Percentiles rank a stretch among this genome's conserved stretches.
Evolutionary conservation across 805 yeast genomes (phyloP).

Genomic region (Cyberlindnera maritima): DNA sequence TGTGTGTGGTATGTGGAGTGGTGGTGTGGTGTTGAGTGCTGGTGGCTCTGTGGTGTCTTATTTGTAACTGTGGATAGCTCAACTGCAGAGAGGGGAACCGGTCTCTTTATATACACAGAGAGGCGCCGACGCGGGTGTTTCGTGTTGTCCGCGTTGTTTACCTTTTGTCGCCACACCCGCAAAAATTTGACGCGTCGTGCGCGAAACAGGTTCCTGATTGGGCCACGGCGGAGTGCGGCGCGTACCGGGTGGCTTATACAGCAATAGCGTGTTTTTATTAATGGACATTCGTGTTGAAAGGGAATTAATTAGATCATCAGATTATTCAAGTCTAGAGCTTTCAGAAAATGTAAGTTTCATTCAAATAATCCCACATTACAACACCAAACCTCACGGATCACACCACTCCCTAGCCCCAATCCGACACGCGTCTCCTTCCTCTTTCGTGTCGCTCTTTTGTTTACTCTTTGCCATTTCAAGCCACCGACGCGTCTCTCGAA

Average conservation of each 20-base stretch:
- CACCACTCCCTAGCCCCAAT: not conserved
- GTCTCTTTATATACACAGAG: not conserved
- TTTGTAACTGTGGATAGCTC: too few relatives aligned
- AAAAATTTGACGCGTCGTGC: not conserved
- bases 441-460: not conserved
- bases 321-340: too few relatives aligned
- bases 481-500: not conserved
- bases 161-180: not conserved
- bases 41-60: not conserved
- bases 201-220: not conserved
- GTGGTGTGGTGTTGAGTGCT: not conserved
- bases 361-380: not conserved
- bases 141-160: not conserved
- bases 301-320: too few relatives aligned
- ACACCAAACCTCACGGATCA: not conserved
- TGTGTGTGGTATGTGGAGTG: not conserved
- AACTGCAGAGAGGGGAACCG: not conserved
- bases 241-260: too few relatives aligned
- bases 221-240: not conserved
- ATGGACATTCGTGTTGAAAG: too few relatives aligned
- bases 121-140: not conserved
- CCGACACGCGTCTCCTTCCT: not conserved
- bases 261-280: too few relatives aligned
- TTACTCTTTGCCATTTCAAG: constrained; percentile 1
- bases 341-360: too few relatives aligned